phyloP scores from a whole-genome alignment of 306 rosid genomes.

The Fragaria ananassa region DNA sequence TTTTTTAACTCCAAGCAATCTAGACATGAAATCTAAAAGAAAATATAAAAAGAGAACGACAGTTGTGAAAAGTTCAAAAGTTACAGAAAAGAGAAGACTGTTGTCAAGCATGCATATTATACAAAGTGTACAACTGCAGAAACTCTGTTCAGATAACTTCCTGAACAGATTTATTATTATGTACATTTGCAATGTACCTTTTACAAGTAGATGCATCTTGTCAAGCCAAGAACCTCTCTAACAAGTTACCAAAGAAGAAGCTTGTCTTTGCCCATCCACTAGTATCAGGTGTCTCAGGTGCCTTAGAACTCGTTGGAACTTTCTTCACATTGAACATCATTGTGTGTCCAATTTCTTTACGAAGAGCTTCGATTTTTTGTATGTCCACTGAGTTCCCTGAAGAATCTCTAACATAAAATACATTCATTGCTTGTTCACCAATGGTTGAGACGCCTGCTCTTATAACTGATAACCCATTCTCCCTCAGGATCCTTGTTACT shows the following conservation, averaged over 20 bases:
- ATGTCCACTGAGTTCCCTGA: slow-evolving; percentile 69
- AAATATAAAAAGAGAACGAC: too few relatives aligned
- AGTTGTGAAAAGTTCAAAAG: too few relatives aligned
- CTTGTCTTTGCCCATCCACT: slow-evolving; percentile 72
- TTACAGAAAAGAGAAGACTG: background rate
- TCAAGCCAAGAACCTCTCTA: slow-evolving; percentile 65
- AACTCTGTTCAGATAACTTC: slow-evolving; percentile 28
- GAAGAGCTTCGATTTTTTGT: slow-evolving; percentile 55
- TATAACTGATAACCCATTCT: slow-evolving; percentile 66
- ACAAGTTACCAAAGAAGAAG: slow-evolving; percentile 82
- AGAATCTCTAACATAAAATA: slow-evolving; percentile 76
- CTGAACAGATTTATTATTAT: slow-evolving; percentile 42
- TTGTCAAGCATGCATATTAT: slow-evolving; percentile 27
- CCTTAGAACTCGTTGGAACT: slow-evolving; percentile 49
- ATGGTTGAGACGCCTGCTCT: slow-evolving; percentile 76
- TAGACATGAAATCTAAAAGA: too few relatives aligned
- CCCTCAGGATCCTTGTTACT: slow-evolving; percentile 78
- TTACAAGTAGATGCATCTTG: slow-evolving; percentile 9
- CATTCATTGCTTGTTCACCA: slow-evolving; percentile 72
- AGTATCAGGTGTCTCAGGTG: slow-evolving; percentile 58
- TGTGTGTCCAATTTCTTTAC: slow-evolving; percentile 65
- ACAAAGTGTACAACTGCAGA: slow-evolving; percentile 15
- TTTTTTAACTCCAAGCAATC: too few relatives aligned
- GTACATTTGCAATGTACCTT: slow-evolving; percentile 29
- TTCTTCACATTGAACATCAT: slow-evolving; percentile 71